These are phyloP conservation scores for Lodderomyces jiufengensis DNA, from an alignment of 1,139 yeast species.

Conservation along the genomic window DNA sequence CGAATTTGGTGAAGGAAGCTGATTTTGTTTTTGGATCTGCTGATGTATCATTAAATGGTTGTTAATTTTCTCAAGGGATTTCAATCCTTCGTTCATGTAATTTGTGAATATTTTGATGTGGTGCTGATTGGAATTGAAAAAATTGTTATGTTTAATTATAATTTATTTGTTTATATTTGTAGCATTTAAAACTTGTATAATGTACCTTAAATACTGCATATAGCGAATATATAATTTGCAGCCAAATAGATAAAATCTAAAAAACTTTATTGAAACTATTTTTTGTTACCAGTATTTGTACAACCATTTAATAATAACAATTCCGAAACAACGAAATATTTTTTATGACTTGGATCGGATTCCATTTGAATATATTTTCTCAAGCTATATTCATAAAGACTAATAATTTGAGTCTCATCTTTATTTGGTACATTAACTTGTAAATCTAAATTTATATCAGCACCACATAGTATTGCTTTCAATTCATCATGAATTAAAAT, in stretches of 20 bases:
- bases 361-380: constrained; percentile 42
- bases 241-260: no score
- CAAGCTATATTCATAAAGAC: constrained; percentile 60
- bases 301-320: constrained; percentile 66
- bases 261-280: no score
- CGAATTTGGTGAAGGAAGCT: constrained; percentile 5
- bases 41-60: no score
- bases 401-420: constrained; percentile 25
- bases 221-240: no score
- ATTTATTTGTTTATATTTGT: no score
- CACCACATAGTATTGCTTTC: constrained; percentile 48
- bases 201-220: no score
- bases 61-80: no score
- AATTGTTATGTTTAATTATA: no score
- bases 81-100: no score
- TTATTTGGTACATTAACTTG: constrained; percentile 17
- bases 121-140: no score
- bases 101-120: no score
- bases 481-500: constrained; percentile 48
- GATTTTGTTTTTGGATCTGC: background rate
- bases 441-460: constrained; percentile 38
- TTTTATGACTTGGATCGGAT: constrained; percentile 13
- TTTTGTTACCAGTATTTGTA: constrained; percentile 31
- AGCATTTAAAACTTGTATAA: no score
- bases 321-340: constrained; percentile 69